phyloP scores from a whole-genome alignment of 768 basidiomycete species.

The Cytidiella melzeri region DNA sequence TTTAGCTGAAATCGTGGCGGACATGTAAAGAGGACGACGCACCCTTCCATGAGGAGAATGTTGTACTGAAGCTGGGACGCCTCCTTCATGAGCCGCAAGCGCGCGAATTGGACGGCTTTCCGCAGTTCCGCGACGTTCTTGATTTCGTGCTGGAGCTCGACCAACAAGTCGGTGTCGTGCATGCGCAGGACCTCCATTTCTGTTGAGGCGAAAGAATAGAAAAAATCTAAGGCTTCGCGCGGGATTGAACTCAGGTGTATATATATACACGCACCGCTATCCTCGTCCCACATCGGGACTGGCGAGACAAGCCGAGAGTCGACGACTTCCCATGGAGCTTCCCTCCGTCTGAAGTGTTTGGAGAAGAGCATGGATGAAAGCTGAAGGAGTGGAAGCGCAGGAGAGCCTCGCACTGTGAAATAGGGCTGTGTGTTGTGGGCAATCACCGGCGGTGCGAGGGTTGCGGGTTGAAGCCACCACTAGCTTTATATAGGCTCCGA shows the following conservation, averaged over 20 bases:
- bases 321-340: constrained; percentile 75
- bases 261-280: constrained; percentile 40
- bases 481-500: neutral
- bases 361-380: constrained; percentile 32
- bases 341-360: constrained; percentile 36
- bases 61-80: constrained; percentile 54
- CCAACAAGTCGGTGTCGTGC: constrained; percentile 44
- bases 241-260: no score
- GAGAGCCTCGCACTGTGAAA: constrained; percentile 7
- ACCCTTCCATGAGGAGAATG: constrained; percentile 64
- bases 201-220: no score
- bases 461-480: neutral
- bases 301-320: constrained; percentile 59
- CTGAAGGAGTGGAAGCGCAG: constrained; percentile 19
- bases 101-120: constrained; percentile 50
- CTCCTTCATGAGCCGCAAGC: constrained; percentile 55
- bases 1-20: neutral
- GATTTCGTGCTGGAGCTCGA: constrained; percentile 39
- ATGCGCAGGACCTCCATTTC: constrained; percentile 57
- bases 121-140: constrained; percentile 46
- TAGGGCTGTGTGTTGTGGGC: neutral
- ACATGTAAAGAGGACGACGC: neutral
- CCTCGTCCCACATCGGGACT: constrained; percentile 55
- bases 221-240: no score
- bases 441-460: neutral